Base-by-base conservation (phyloP, 345 rosid species). In the Euphorbia tirucalli region DNA sequence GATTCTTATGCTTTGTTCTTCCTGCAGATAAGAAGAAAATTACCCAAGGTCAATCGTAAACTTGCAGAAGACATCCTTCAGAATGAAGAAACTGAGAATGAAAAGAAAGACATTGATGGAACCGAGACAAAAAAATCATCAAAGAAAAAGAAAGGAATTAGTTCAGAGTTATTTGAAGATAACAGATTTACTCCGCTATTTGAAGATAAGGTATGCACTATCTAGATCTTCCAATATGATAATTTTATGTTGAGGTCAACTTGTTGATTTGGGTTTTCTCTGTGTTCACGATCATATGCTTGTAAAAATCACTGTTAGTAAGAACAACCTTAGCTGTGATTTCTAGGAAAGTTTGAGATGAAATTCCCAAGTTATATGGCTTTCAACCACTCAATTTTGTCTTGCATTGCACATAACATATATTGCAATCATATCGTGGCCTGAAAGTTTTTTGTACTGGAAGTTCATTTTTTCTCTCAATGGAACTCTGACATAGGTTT, bases 41-140 rank as follows among this genome's bases (percentile, higher is more conserved):
- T 92, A 54, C 97, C 97, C 30, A 89, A 85, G 85, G 92, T 87
- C 76, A 92, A 94, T 82, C 78, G 86, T 55, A 79, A 68, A n/a
- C 87, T 94, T 68, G 96, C 96, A 63, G 86, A 69, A 37, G 62
- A 71, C 66, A 82, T 91, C 59, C 75, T 81, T 65, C 80, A 83
- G 66, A 76, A 83, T 31, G 96, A 88, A 75, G 93, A 84, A 65
- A 83, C 64, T 48, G 93, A 84, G 74, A 83, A 81, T 61, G 90
- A 82, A 60, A 82, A 71, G 69, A 81, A 79, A 60, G 86, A 61
- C 32, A 75, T 35, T 7, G 93, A 83, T 22, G 89, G 75, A 32
- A 78, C 67, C 68, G 95, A 89, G 68, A 67, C 68, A 13, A 87
- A 86, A 82, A 93, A 87, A 83, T 81, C 65, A 69, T 85, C 87